Base-by-base conservation (phyloP, 208 protist species). In the Herpetomonas tarakana region DNA sequence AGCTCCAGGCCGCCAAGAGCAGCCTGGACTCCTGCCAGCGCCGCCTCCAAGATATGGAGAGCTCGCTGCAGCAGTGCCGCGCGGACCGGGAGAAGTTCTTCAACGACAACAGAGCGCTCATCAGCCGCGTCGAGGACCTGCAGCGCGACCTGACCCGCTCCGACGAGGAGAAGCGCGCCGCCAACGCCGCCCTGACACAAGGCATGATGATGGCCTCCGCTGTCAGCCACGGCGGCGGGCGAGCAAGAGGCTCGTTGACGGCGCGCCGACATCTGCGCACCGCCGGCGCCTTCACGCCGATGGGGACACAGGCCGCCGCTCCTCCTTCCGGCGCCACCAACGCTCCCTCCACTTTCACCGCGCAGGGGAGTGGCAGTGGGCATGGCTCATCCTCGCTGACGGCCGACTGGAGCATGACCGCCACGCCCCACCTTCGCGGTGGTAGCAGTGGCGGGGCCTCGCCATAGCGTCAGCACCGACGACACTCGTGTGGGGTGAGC, bases 101-200 rank as follows among this genome's bases (percentile, higher is more conserved):
- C 38, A 28, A 54, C 0, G 81, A 93, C 60, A 93, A 90, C 67
- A 52, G 68, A 4, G 62, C 63, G 24, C 76, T 93, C 41, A 83
- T 93, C 12, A 60, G 57, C 22, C 78, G 71, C 38, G 62, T 89
- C 21, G 62, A 61, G n/a, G 76, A 76, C 12, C 74, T 93, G 3
- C 58, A 81, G 57, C 66, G 75, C 50, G 86, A 77, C 11, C 69
- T 93, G 24, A 64, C 71, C 47, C 67, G 74, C 66, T 66, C 78
- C 9, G 78, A 90, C 53, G 67, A 67, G 49, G 80, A 88, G 59
- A 78, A 83, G 38, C 68, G 67, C n/a, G 72, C 71, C 47, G 85
- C 78, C 14, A 68, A 75, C 21, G 70, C 75, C 35, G 78, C 81
- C 0, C 74, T 92, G 27, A 68, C 76, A 11, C 81, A 91, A 28